These are phyloP conservation scores for Pisolithus microcarpus DNA, from an alignment of 768 basidiomycete species.

Conservation along the genomic window DNA sequence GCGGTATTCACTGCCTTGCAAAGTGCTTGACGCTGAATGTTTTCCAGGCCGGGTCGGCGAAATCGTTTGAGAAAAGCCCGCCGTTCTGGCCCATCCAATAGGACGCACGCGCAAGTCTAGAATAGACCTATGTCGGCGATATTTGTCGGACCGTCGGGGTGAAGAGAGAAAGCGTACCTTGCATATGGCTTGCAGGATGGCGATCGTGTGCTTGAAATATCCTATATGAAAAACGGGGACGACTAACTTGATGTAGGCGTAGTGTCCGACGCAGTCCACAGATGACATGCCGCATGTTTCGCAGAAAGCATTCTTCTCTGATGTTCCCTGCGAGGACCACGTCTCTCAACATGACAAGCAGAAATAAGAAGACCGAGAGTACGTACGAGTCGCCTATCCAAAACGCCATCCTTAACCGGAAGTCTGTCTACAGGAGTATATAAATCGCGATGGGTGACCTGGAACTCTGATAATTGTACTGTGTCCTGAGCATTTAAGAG, in stretches of 20 bases:
- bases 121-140: background rate
- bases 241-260: slow-evolving; percentile 95
- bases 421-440: slow-evolving; percentile 79
- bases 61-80: slow-evolving; percentile 84
- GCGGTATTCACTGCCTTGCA: slow-evolving; percentile 79
- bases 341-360: background rate
- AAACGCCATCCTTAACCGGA: slow-evolving; percentile 86
- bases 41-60: slow-evolving; percentile 84
- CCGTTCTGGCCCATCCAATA: slow-evolving; percentile 83
- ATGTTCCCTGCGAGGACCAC: slow-evolving; percentile 63
- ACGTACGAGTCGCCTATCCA: slow-evolving; percentile 84
- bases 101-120: slow-evolving; percentile 85
- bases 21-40: slow-evolving; percentile 77
- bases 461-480: slow-evolving; percentile 92
- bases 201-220: slow-evolving; percentile 93
- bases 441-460: slow-evolving; percentile 87
- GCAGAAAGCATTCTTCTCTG: slow-evolving; percentile 87
- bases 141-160: background rate
- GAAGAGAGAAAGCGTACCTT: slow-evolving; percentile 47
- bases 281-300: slow-evolving; percentile 91
- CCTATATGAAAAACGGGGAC: slow-evolving; percentile 98
- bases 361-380: background rate
- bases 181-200: slow-evolving; percentile 92
- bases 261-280: slow-evolving; percentile 96
- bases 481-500: slow-evolving; percentile 91